Evolutionary conservation across 805 yeast species (phyloP), one percentile per base, ranked within the genome.

Genomic region (Ogataea nonfermentans): DNA sequence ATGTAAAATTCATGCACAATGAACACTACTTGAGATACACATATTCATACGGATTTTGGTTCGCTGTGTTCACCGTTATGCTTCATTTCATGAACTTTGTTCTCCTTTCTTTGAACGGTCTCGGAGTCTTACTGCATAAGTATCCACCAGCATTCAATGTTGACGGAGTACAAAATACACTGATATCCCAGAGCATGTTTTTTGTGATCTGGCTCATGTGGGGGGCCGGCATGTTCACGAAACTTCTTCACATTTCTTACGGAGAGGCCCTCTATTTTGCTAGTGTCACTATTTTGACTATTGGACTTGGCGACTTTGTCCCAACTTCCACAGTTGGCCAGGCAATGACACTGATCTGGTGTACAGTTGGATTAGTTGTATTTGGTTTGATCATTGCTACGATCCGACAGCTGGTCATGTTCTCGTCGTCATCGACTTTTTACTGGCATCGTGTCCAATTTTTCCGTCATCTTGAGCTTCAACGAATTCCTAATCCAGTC

Each of bases 261-360:
- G 88, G 89, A 0, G 70, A 78, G n/a, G 78, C 85, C 0, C 56
- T 86, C 32, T 88, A 85, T 56, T 86, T 74, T 57, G 79, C 88
- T 51, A 74, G 76, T 9, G 88, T 84, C 1, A 79, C 95, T 0
- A 65, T 83, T 27, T 65, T 85, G 33, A 89, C 96, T 1, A 74
- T 89, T 20, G 96, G 96, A 0, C 66, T 81, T 12, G 96, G 96
- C 26, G 93, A 84, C 51, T 68, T 82, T 24, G 65, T 71, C 0
- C 90, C 95, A 0, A 25, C 41, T 0, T 60, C 72, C 1, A 63
- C 70, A 2, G 76, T 78, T 1, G 71, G 83, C 0, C 75, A 76
- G 54, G 81, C 79, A 0, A 61, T 84, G 45, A 66, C 74, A 1
- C 64, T 88, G 36, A 57, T 83, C 2, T 85, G 79, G 62, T 76